Base-by-base conservation (phyloP, 164 flowering plant genomes). In the Taxillus chinensis region DNA sequence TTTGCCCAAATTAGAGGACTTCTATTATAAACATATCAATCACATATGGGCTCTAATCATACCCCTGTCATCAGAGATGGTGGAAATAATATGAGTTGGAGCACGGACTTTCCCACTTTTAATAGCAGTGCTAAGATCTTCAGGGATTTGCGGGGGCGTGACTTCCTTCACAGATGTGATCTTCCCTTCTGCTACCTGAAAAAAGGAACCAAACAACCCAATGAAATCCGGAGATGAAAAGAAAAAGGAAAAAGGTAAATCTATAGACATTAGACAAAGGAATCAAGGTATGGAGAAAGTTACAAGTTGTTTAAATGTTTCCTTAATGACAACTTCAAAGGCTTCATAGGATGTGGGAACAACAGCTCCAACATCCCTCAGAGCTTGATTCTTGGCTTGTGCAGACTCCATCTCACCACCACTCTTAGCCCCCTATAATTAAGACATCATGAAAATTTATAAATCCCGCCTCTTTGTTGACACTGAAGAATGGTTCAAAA, bases 401-500 rank as follows among this genome's bases (percentile, higher is more conserved):
- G 99, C 99, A 66, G 99, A 95, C 67, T 95, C 99, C 93, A 91
- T 74, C 71, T 91, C 99, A 56, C 93, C 96, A 57, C 99, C 99
- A 82, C 97, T 91, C 77, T 89, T 95, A 50, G 97, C 99, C 41
- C 97, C 99, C 97, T 93, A 27, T 27, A 73, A 49, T 60, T 57
- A 57, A 10, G 57, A 60, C 43, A 5, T 15, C 16, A 66, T 17
- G 38, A n/a, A 70, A 40, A 45, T 27, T 46, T 67, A 57, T 58
- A 41, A 48, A 66, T 8, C 39, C 12, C 42, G 14, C 61, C 37
- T n/a, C 42, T 57, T 58, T 39, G 3, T 61, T 17, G 8, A 41
- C 42, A 52, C 4, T 8, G 15, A 54, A 2, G 13, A 13, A 39
- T 14, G 5, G 43, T 13, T 43, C 40, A 11, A 41, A 13, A 59